Percentiles rank a stretch among this genome's conserved stretches.
phyloP scores from a whole-genome alignment of 2,329 filamentous ascomycete species.

The Aaosphaeria pasadenensis region DNA sequence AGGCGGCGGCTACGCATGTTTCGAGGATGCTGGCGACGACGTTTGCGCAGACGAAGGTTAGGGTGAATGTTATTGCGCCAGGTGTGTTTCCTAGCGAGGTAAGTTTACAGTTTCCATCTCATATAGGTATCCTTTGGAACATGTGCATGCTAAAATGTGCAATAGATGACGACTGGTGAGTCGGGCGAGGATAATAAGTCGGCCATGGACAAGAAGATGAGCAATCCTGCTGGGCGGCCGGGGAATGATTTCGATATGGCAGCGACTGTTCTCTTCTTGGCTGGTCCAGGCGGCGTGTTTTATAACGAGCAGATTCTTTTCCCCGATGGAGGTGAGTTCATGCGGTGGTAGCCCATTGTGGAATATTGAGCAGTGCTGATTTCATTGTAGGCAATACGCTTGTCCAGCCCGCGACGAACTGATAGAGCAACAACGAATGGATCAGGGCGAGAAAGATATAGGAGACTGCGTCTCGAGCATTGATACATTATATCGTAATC shows the following conservation, averaged over 20 bases:
- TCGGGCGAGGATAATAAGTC: slow-evolving; percentile 49
- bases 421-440: not conserved
- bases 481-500: no score
- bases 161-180: slow-evolving; percentile 50
- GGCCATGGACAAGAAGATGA: slow-evolving; percentile 38
- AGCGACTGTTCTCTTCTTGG: slow-evolving; percentile 50
- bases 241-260: slow-evolving; percentile 45
- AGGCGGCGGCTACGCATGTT: slow-evolving; percentile 48
- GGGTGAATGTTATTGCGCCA: slow-evolving; percentile 45
- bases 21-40: slow-evolving; percentile 46
- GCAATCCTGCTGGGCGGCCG: slow-evolving; percentile 41
- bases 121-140: not conserved
- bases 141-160: no score
- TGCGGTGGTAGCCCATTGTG: no score
- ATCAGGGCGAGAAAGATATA: no score
- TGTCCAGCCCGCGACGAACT: not conserved
- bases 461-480: no score
- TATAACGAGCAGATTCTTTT: slow-evolving; percentile 55
- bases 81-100: slow-evolving; percentile 42
- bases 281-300: slow-evolving; percentile 50
- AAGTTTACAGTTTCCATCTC: not conserved
- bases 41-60: slow-evolving; percentile 42
- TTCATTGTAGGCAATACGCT: not conserved
- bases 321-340: slow-evolving; percentile 42
- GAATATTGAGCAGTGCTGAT: not conserved